A percentile compares a stretch with the other conserved stretches of the same genome.
These are phyloP conservation scores for Tetratostichococcus sp. DNA, from an alignment of 139 green algal species.

Conservation along the genomic window DNA sequence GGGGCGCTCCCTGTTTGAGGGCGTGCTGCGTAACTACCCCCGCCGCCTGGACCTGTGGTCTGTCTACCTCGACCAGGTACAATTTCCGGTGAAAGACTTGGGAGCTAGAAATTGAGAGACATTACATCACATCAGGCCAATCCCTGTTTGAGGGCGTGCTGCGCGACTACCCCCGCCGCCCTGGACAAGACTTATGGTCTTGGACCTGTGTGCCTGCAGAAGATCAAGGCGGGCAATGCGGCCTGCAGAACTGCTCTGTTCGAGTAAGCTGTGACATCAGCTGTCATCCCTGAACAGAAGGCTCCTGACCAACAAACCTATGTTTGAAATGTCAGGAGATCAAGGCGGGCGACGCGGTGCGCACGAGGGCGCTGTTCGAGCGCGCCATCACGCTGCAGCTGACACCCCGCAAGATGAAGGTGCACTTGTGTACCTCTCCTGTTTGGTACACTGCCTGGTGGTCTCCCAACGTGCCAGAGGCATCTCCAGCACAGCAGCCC, in stretches of 20 bases:
- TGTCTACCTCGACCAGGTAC: conserved; percentile 92
- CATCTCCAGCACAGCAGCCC: too few relatives aligned
- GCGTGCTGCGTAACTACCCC: conserved; percentile 87
- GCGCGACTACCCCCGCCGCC: conserved; percentile 84
- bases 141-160: conserved; percentile 87
- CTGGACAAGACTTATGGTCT: too few relatives aligned
- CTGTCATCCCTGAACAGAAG: too few relatives aligned
- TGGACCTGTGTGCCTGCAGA: too few relatives aligned
- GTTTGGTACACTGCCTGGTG: not conserved
- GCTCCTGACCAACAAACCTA: too few relatives aligned
- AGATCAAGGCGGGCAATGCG: too few relatives aligned
- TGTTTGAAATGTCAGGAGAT: too few relatives aligned
- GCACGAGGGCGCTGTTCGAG: conserved; percentile 80
- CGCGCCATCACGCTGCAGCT: conserved; percentile 77
- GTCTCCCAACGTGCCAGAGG: too few relatives aligned
- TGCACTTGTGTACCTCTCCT: conserved; percentile 19
- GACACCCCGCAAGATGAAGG: conserved; percentile 89
- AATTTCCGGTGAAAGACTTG: not conserved
- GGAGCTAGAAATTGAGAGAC: too few relatives aligned
- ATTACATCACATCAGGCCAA: too few relatives aligned
- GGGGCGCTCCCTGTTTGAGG: conserved; percentile 82
- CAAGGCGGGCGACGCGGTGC: conserved; percentile 55
- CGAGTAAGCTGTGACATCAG: too few relatives aligned
- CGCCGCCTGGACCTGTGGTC: conserved; percentile 93
- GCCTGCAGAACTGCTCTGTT: too few relatives aligned